phyloP scores from a whole-genome alignment of 495 filamentous ascomycete genomes.

The Aspergillus nidulans region DNA sequence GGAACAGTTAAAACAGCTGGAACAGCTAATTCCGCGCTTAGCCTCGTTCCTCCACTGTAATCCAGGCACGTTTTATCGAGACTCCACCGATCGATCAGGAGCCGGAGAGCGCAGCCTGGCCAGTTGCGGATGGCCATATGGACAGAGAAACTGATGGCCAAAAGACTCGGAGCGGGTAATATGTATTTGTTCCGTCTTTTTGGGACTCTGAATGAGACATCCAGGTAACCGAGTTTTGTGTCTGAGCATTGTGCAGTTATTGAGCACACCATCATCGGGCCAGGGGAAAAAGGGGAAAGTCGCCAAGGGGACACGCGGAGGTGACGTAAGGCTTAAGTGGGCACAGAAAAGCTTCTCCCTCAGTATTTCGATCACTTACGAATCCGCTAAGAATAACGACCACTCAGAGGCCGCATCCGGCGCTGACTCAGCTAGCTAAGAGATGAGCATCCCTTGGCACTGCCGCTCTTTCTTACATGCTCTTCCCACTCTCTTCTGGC shows the following conservation, averaged over 20 bases:
- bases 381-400: background rate
- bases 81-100: background rate
- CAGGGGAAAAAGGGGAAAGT: background rate
- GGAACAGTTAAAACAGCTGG: too few relatives aligned
- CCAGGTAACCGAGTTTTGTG: too few relatives aligned
- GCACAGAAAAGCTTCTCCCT: constrained; percentile 6
- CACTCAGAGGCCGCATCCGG: background rate
- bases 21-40: too few relatives aligned
- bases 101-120: background rate
- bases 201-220: too few relatives aligned
- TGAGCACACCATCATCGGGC: too few relatives aligned
- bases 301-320: background rate
- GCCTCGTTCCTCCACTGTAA: background rate
- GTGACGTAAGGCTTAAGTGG: background rate
- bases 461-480: background rate
- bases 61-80: background rate
- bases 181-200: too few relatives aligned
- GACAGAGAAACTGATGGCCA: background rate
- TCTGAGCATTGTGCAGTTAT: too few relatives aligned
- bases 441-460: background rate
- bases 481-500: background rate
- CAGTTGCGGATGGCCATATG: too few relatives aligned
- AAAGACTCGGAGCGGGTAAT: too few relatives aligned
- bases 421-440: background rate
- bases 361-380: too few relatives aligned